Evolutionary conservation across 2,329 filamentous ascomycete genomes (phyloP), one percentile per base, ranked within the genome.

Genomic region (Gremmenia infestans): DNA sequence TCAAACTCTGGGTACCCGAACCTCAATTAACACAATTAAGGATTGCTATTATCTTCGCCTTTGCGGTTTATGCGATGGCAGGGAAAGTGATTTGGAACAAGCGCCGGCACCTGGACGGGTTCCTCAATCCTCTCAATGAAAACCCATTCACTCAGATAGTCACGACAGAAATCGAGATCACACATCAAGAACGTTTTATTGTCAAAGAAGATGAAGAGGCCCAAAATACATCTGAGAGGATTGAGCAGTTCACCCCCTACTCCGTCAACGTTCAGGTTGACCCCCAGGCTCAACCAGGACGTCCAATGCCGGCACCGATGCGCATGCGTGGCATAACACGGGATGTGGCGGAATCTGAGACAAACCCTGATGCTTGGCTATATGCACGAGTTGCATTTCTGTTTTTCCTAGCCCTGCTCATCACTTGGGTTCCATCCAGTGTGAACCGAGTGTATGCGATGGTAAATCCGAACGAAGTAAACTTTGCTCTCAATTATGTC

Each of bases 311-410:
- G 14, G 47, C 55, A 15, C 35, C 50, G 23, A 42, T 55, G 11
- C 48, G 37, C 12, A 51, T 52, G 53, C 40, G 37, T 47, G 53
- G 53, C 36, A 40, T 51, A 22, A 53, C 53, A 17, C 45, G 52
- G 4, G 48, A 47, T 23, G 36, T 50, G 28, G 51, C 43, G 4
- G 28, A 50, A 15, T 28, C 32, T 5, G 54, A 47, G 52, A 56
- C 58, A 2, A 55, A 50, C 78, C 39, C 83, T 82, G 12, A 55
- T 25, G 81, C 83, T 0, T 86, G 82, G 82, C 78, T 81, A 1
- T 89, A 88, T 67, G 81, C 85, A 57, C 86, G 86, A 63, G 86
- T 84, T 53, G 79, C 85, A 0, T 75, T 88, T 48, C 76, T 88
- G 12, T 88, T 88, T 76, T 89, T 88, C 70, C 77, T 83, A 1